phyloP scores from a whole-genome alignment of 306 rosid species.

The Lotus japonicus region DNA sequence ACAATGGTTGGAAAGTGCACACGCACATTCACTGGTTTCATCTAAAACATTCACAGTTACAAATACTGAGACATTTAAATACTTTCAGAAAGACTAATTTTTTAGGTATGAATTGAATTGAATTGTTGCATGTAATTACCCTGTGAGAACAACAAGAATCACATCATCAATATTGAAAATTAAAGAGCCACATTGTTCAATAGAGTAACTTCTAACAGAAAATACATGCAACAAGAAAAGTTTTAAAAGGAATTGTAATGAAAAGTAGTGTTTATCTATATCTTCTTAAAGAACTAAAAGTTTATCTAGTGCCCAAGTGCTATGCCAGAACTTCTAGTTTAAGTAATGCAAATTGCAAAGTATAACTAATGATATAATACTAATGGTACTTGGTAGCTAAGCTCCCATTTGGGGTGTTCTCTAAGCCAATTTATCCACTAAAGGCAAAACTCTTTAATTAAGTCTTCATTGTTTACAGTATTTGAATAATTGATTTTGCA shows the following conservation, averaged over 20 bases:
- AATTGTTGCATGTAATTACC: constrained; percentile 1
- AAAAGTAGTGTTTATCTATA: background rate
- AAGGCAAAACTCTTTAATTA: background rate
- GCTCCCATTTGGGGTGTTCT: background rate
- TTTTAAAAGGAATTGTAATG: too few relatives aligned
- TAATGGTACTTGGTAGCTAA: background rate
- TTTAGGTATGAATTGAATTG: background rate
- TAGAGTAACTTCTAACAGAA: background rate
- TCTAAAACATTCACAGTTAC: background rate
- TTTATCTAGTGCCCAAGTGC: background rate
- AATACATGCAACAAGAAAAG: background rate
- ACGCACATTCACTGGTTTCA: background rate
- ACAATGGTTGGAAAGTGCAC: background rate
- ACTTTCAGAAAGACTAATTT: background rate
- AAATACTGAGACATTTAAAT: background rate
- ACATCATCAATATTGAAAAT: constrained; percentile 1
- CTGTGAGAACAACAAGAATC: background rate
- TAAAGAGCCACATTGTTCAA: background rate
- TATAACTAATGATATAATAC: background rate
- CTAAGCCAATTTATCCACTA: background rate
- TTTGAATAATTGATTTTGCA: constrained; percentile 4
- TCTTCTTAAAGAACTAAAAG: too few relatives aligned
- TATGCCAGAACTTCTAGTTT: constrained; percentile 7
- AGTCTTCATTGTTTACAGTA: background rate
- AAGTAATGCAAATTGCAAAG: too few relatives aligned